A percentile compares a stretch with the other conserved stretches of the same genome.
phyloP scores from a whole-genome alignment of 495 filamentous ascomycete species.

The Diplogelasinospora grovesii region DNA sequence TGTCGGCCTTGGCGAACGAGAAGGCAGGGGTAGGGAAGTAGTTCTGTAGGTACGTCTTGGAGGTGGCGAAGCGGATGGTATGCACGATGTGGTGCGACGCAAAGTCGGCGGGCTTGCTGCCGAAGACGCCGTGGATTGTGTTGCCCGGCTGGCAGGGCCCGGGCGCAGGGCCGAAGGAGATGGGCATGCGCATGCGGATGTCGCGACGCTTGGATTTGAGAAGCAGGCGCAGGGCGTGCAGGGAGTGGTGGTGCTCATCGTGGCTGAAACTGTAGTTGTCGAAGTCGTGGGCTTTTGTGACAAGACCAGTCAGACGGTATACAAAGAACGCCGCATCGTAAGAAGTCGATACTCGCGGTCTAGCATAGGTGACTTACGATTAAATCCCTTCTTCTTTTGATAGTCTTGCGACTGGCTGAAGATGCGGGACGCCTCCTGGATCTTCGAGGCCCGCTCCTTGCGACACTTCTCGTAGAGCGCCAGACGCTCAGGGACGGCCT shows the following conservation, averaged over 20 bases:
- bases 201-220: neutral
- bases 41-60: constrained; percentile 4
- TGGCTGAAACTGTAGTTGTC: neutral
- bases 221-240: constrained; percentile 4
- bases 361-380: constrained; percentile 4
- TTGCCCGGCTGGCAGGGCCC: constrained; percentile 4
- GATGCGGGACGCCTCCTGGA: constrained; percentile 1
- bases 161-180: constrained; percentile 3
- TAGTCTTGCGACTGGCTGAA: constrained; percentile 6
- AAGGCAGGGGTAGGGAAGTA: constrained; percentile 1
- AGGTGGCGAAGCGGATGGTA: constrained; percentile 4
- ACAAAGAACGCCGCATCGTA: no score
- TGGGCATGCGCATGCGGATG: constrained; percentile 2
- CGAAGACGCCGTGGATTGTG: neutral
- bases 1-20: constrained; percentile 2
- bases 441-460: constrained; percentile 1
- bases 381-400: constrained; percentile 3
- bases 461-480: neutral
- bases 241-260: constrained; percentile 7
- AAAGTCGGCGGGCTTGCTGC: constrained; percentile 2
- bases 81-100: neutral
- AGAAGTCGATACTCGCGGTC: no score
- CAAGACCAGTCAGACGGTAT: no score
- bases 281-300: constrained; percentile 2
- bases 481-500: neutral